A percentile compares a stretch with the other conserved stretches of the same genome.
Conservation (phyloP, 129 eudicot genomes). For the Artemisia annua region DNA sequence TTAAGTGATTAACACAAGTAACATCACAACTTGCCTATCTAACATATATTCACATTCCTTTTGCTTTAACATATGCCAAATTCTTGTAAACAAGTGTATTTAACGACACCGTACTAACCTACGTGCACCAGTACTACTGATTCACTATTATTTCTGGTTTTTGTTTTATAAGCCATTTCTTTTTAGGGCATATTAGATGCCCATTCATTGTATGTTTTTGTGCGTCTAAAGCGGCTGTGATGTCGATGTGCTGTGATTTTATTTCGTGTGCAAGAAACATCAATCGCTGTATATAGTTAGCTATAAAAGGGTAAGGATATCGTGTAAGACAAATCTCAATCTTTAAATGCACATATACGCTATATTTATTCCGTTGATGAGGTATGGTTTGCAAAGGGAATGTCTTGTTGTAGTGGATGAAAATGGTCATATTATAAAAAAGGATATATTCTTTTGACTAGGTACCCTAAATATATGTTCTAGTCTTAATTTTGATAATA, state of each 20-base stretch:
- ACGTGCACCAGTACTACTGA: slow-evolving; percentile 24
- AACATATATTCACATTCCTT: slow-evolving; percentile 33
- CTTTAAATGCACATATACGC: slow-evolving; percentile 19
- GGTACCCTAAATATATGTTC: slow-evolving; percentile 22
- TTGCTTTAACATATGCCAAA: slow-evolving; percentile 36
- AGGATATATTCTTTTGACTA: slow-evolving; percentile 36
- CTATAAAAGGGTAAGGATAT: slow-evolving; percentile 26
- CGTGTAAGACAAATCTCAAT: slow-evolving; percentile 33
- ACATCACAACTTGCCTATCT: slow-evolving; percentile 40
- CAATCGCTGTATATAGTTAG: slow-evolving; percentile 12
- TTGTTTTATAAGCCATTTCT: slow-evolving; percentile 24
- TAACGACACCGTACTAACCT: slow-evolving; percentile 31
- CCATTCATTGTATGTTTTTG: slow-evolving; percentile 21
- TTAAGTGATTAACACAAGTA: slow-evolving; percentile 30
- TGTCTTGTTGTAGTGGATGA: slow-evolving; percentile 27
- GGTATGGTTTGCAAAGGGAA: slow-evolving; percentile 30
- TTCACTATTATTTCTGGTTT: slow-evolving; percentile 14
- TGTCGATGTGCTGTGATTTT: slow-evolving; percentile 22
- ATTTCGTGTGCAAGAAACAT: slow-evolving; percentile 20
- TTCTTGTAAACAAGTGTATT: slow-evolving; percentile 25
- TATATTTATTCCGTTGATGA: slow-evolving; percentile 30
- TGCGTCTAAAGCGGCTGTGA: slow-evolving; percentile 32
- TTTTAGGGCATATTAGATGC: slow-evolving; percentile 31
- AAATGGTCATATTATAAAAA: slow-evolving; percentile 23
- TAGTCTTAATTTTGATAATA: slow-evolving; percentile 6